Evolutionary conservation across 2,329 filamentous ascomycete genomes (phyloP).

Genomic region (Botryotinia narcissicola): DNA sequence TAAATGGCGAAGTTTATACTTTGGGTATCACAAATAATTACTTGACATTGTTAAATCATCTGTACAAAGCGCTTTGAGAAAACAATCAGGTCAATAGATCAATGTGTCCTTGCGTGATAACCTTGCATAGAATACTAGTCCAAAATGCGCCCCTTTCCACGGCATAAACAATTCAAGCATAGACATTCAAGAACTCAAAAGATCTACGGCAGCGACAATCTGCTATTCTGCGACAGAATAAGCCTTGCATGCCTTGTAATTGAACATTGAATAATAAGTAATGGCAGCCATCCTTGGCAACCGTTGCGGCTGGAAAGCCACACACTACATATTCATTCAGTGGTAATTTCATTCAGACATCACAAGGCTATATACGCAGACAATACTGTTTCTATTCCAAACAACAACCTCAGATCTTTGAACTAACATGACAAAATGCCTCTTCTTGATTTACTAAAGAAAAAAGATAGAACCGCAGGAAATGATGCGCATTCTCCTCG

Average conservation of each 20-base stretch:
- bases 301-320: constrained; percentile 29
- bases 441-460: constrained; percentile 60
- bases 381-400: constrained; percentile 1
- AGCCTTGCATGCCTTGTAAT: constrained; percentile 15
- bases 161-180: constrained; percentile 2
- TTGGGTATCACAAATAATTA: background rate
- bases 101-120: constrained; percentile 1
- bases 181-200: constrained; percentile 20
- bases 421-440: constrained; percentile 47
- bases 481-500: constrained; percentile 36
- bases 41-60: background rate
- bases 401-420: constrained; percentile 12
- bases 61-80: background rate
- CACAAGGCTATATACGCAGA: constrained; percentile 23
- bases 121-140: constrained; percentile 6
- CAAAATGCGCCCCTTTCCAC: constrained; percentile 16
- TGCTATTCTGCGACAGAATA: constrained; percentile 4
- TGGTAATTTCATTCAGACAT: constrained; percentile 9
- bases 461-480: constrained; percentile 54
- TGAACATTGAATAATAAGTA: background rate
- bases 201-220: constrained; percentile 30
- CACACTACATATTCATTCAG: constrained; percentile 27
- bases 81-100: background rate
- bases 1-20: background rate
- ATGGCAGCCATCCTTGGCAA: constrained; percentile 23